Conservation (phyloP, 176 grass and related monocot species). For the Canna indica region DNA sequence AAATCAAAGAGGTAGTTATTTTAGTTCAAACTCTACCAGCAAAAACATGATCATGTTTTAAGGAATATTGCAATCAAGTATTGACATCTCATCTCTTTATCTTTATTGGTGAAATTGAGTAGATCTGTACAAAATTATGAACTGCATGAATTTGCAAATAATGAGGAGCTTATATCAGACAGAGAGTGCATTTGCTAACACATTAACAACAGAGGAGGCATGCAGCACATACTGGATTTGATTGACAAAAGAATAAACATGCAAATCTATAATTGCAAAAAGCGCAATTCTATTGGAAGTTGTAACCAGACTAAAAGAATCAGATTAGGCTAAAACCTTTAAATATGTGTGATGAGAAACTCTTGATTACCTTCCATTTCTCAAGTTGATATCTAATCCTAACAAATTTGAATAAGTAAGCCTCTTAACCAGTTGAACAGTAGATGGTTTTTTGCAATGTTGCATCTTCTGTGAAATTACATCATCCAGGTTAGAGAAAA, state of each 20-base stretch:
- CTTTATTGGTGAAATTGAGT: background rate
- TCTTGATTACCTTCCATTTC: constrained; percentile 75
- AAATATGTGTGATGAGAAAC: background rate
- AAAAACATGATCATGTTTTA: background rate
- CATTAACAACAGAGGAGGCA: no score
- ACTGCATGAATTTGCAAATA: no score
- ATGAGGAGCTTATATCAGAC: background rate
- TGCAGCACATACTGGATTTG: no score
- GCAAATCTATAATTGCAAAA: no score
- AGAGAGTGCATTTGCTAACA: no score
- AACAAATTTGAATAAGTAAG: constrained; percentile 82
- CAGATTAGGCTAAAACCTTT: no score
- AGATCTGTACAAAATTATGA: background rate
- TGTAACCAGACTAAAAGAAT: no score
- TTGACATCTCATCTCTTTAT: background rate
- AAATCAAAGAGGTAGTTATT: background rate
- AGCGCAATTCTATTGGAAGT: no score
- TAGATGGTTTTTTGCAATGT: constrained; percentile 73
- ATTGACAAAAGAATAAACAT: no score
- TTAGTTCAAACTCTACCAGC: background rate
- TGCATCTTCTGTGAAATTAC: constrained; percentile 59
- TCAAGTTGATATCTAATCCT: constrained; percentile 66
- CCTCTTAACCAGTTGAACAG: constrained; percentile 59
- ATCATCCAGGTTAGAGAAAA: constrained; percentile 14
- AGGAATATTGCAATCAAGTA: background rate